A percentile compares a stretch with the other conserved stretches of the same genome.
These are phyloP conservation scores for Alisma plantagoaquatica DNA, from an alignment of 106 monocot species.

Conservation along the genomic window DNA sequence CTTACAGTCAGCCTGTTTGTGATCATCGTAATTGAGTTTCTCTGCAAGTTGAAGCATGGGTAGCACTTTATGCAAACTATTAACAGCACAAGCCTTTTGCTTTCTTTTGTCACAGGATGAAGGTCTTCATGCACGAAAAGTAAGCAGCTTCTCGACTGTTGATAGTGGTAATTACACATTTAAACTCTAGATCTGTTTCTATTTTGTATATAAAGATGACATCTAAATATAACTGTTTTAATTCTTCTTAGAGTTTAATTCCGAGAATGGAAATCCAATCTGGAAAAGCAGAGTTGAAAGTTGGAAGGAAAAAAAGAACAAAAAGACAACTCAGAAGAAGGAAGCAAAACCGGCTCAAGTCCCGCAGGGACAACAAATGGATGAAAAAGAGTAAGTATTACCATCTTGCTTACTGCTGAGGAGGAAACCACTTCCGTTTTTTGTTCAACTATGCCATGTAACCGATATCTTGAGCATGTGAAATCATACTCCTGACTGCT, in stretches of 20 bases:
- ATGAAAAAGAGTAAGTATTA: slow-evolving; percentile 59
- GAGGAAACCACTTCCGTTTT: too few species aligned
- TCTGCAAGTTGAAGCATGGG: too few species aligned
- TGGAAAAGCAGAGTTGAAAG: slow-evolving; percentile 95
- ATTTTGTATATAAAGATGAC: too few species aligned
- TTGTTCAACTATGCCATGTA: too few species aligned
- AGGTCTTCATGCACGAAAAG: slow-evolving; percentile 58
- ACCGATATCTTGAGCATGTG: too few species aligned
- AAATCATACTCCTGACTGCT: too few species aligned
- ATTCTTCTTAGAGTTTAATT: slow-evolving; percentile 63
- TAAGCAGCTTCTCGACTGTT: slow-evolving; percentile 53
- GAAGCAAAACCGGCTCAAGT: slow-evolving; percentile 27
- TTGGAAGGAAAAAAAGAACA: slow-evolving; percentile 89
- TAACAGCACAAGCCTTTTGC: too few species aligned
- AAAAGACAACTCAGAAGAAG: slow-evolving; percentile 47
- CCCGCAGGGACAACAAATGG: slow-evolving; percentile 72
- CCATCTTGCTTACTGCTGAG: neutral
- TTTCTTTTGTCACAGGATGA: slow-evolving; percentile 29
- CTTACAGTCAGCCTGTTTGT: too few species aligned
- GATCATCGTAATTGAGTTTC: too few species aligned
- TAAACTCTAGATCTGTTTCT: too few species aligned
- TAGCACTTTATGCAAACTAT: too few species aligned
- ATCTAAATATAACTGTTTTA: too few species aligned
- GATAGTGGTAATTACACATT: slow-evolving; percentile 85
- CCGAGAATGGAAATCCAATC: slow-evolving; percentile 67